Conservation (phyloP, 768 basidiomycete species). For the Crassisporium funariophilum region DNA sequence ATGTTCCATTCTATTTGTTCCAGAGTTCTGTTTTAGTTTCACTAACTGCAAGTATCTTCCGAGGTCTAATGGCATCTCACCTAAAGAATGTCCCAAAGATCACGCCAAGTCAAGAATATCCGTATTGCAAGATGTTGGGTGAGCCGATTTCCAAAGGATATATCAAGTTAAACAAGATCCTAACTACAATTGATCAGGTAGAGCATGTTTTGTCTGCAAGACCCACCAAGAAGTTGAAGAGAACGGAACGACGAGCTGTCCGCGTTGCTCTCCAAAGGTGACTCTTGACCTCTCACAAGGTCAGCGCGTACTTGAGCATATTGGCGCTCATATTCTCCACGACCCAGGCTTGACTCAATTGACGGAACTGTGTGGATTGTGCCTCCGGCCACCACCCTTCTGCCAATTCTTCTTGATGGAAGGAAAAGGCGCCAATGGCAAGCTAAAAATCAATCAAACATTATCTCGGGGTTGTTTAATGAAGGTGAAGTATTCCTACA, state of each 20-base stretch:
- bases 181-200: conserved; percentile 5
- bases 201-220: conserved; percentile 18
- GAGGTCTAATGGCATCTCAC: conserved; percentile 1
- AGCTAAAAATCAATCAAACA: conserved; percentile 1
- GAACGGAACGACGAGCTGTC: conserved; percentile 3
- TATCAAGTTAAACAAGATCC: neutral
- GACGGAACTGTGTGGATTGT: conserved; percentile 18
- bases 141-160: too few species aligned
- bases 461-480: neutral
- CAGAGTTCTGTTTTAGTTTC: conserved; percentile 14
- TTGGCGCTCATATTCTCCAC: conserved; percentile 20
- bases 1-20: conserved; percentile 19
- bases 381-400: conserved; percentile 14
- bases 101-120: conserved; percentile 9
- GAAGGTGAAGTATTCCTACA: neutral
- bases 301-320: conserved; percentile 17
- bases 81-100: conserved; percentile 14
- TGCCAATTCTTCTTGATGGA: conserved; percentile 14
- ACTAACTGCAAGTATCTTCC: conserved; percentile 15
- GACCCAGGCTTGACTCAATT: neutral
- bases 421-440: conserved; percentile 7
- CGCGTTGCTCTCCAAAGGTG: conserved; percentile 9
- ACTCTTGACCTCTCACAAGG: conserved; percentile 6
- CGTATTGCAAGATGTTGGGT: conserved; percentile 13
- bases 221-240: conserved; percentile 2